Evolutionary conservation across 2,329 filamentous ascomycete species (phyloP), one percentile per base, ranked within the genome.

Genomic region (Cercospora berteroae): DNA sequence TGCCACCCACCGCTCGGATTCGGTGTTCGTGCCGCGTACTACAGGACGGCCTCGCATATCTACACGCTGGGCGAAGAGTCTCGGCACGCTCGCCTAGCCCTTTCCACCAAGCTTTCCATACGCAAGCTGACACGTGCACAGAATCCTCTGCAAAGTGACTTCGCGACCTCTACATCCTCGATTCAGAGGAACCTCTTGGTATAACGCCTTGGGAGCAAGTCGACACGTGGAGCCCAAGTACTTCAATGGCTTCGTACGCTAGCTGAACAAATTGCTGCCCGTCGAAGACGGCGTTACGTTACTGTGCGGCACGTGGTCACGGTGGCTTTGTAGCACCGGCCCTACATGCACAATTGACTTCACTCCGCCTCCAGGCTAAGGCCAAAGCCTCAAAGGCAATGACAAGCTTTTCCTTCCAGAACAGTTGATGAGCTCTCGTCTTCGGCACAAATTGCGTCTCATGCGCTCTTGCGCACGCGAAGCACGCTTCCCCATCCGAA

Each of bases 391-490:
- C 29, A 60, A 63, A 68, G 59, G 39, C 29, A 27, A 29, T 44
- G 50, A 56, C 59, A 68, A 68, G 66, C 66, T 68, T 68, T 68
- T 63, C 60, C 42, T 63, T 68, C 66, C 42, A 63, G 66, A 68
- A 65, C 16, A 36, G 13, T 27, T 55, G 48, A 27, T 16, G 48
- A 27, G 23, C 23, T 27, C 5, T 27, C 23, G 23, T 55, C 13
- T 5, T 55, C 48, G 48, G 48, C 48, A 55, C 23, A 27, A 4
- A n/a, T 7, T 55, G 48, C 48, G 3, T n/a, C 23, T 27, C 12
- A 55, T n/a, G 23, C 16, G 48, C 12, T 55, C 12, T 13, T 16
- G 20, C 48, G 48, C 12, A 13, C 9, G 48, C 48, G 23, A 16
- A 27, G 36, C 16, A n/a, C 16, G 36, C 36, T 39, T n/a, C 13